phyloP scores from a whole-genome alignment of 2,329 filamentous ascomycete species.

The Alternaria novae-zelandiae region DNA sequence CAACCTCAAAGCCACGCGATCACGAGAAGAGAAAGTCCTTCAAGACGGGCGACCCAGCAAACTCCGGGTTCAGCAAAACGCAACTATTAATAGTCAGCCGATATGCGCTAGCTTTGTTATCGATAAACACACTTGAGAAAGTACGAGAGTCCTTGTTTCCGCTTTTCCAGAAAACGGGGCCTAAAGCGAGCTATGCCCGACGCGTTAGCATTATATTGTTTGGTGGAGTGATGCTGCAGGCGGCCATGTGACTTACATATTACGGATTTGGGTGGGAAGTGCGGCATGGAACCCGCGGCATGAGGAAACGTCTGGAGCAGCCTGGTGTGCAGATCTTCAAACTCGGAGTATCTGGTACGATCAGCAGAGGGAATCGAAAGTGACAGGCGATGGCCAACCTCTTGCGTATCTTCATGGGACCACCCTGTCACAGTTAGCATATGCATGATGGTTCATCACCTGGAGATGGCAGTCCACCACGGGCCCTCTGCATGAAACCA shows the following conservation, averaged over 20 bases:
- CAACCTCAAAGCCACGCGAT: slow-evolving; percentile 1
- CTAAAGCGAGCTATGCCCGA: slow-evolving; percentile 66
- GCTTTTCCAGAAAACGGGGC: slow-evolving; percentile 82
- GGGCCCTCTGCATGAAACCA: slow-evolving; percentile 15
- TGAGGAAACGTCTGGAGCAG: slow-evolving; percentile 82
- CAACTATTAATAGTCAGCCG: slow-evolving; percentile 64
- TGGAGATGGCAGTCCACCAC: slow-evolving; percentile 9
- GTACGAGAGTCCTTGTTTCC: slow-evolving; percentile 83
- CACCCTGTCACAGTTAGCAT: slow-evolving; percentile 52
- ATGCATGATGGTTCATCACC: background rate
- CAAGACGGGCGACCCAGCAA: slow-evolving; percentile 86
- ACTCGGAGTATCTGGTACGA: slow-evolving; percentile 81
- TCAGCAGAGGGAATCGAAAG: slow-evolving; percentile 21
- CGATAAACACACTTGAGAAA: slow-evolving; percentile 79
- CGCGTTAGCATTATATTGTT: slow-evolving; percentile 24
- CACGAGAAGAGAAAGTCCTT: slow-evolving; percentile 84
- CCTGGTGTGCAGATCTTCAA: slow-evolving; percentile 78
- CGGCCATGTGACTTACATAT: slow-evolving; percentile 66
- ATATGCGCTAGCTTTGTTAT: slow-evolving; percentile 30
- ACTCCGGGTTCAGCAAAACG: slow-evolving; percentile 90
- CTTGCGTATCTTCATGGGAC: slow-evolving; percentile 65
- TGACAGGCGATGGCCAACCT: slow-evolving; percentile 50
- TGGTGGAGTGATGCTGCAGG: slow-evolving; percentile 27
- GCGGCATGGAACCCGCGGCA: slow-evolving; percentile 84
- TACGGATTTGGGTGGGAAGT: slow-evolving; percentile 87